Percentiles rank a stretch among this genome's conserved stretches.
phyloP scores from a whole-genome alignment of 805 yeast genomes.

The Kodamaea nitidulidarum region DNA sequence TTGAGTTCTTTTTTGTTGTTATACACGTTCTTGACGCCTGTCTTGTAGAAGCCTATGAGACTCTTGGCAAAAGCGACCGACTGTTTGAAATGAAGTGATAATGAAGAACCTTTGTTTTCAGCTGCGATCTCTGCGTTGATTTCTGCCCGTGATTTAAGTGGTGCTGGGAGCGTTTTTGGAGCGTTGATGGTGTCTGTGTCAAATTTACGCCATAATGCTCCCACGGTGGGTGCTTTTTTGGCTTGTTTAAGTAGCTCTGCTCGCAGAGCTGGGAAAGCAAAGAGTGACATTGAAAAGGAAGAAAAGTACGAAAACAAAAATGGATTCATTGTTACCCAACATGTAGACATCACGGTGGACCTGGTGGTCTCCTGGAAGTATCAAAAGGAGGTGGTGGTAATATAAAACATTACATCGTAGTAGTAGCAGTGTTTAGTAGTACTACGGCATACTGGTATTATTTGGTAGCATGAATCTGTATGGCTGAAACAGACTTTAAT shows the following conservation, averaged over 20 bases:
- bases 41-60: slow-evolving; percentile 50
- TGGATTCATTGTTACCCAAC: too few species aligned
- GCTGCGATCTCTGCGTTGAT: slow-evolving; percentile 22
- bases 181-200: slow-evolving; percentile 21
- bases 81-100: slow-evolving; percentile 32
- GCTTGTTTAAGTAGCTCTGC: slow-evolving; percentile 10
- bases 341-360: too few species aligned
- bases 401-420: too few species aligned
- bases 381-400: too few species aligned
- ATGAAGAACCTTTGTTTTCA: slow-evolving; percentile 15
- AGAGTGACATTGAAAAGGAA: slow-evolving; percentile 1
- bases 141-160: slow-evolving; percentile 23
- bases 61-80: slow-evolving; percentile 42
- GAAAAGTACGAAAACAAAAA: neutral
- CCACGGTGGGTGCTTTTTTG: slow-evolving; percentile 14
- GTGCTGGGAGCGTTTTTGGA: slow-evolving; percentile 27
- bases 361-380: too few species aligned
- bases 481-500: too few species aligned
- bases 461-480: too few species aligned
- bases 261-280: slow-evolving; percentile 5
- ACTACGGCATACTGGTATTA: too few species aligned
- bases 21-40: slow-evolving; percentile 58
- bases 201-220: slow-evolving; percentile 13
- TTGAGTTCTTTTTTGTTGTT: slow-evolving; percentile 27
- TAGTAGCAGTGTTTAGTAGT: too few species aligned